These are phyloP conservation scores for Papiliotrema laurentii DNA, from an alignment of 1,284 basidiomycete genomes.

Conservation along the genomic window DNA sequence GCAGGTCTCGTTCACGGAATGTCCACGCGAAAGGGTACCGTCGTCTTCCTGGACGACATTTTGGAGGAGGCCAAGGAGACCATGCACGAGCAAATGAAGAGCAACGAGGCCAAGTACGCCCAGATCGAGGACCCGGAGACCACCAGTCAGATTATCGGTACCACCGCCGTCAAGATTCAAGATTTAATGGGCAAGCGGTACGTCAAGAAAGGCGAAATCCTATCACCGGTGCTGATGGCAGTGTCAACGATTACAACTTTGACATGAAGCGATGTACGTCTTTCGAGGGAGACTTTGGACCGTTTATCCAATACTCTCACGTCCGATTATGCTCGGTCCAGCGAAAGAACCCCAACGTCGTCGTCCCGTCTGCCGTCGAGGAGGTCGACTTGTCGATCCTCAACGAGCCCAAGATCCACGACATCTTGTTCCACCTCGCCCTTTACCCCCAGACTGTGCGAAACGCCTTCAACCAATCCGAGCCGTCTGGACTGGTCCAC, in stretches of 20 bases:
- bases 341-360: conserved; percentile 85
- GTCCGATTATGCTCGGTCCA: conserved; percentile 89
- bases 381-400: conserved; percentile 69
- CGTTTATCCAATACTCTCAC: conserved; percentile 94
- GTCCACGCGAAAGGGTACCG: conserved; percentile 95
- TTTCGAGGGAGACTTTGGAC: conserved; percentile 93
- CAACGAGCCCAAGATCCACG: conserved; percentile 69
- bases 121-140: conserved; percentile 82
- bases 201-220: conserved; percentile 11
- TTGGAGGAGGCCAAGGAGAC: conserved; percentile 82
- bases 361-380: conserved; percentile 61
- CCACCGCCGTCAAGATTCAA: conserved; percentile 97
- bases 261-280: conserved; percentile 93
- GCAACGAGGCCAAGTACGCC: conserved; percentile 89
- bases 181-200: conserved; percentile 93
- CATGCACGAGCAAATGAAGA: conserved; percentile 97
- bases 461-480: conserved; percentile 75
- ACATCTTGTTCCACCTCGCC: conserved; percentile 80
- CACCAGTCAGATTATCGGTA: conserved; percentile 81
- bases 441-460: conserved; percentile 88
- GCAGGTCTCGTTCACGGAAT: conserved; percentile 76
- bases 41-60: conserved; percentile 93
- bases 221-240: conserved; percentile 36
- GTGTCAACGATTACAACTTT: conserved; percentile 95
- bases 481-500: conserved; percentile 79